phyloP scores from a whole-genome alignment of 345 rosid species.

The Populus ilicifolia region DNA sequence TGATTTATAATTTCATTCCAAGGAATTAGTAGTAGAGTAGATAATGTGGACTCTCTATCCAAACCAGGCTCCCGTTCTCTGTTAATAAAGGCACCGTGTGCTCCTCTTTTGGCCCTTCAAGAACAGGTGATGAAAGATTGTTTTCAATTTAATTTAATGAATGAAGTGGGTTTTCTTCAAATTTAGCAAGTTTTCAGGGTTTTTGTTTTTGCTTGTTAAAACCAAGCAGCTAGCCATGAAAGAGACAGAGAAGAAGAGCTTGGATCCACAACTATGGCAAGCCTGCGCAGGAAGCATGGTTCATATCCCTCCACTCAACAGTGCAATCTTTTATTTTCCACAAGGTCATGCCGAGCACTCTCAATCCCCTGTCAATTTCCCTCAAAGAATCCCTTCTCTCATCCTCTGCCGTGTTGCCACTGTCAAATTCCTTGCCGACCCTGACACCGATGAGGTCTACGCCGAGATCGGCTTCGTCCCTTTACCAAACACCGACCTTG shows the following conservation, averaged over 20 bases:
- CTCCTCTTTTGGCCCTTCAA: neutral
- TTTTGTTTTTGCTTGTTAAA: neutral
- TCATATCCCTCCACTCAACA: slow-evolving; percentile 23
- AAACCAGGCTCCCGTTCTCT: neutral
- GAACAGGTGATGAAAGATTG: neutral
- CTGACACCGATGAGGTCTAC: slow-evolving; percentile 22
- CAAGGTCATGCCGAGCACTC: slow-evolving; percentile 34
- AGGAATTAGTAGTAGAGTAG: neutral
- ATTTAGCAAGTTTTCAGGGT: neutral
- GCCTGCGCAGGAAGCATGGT: slow-evolving; percentile 33
- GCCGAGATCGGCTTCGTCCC: slow-evolving; percentile 21
- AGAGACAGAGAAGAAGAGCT: slow-evolving; percentile 16
- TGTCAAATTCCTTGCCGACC: slow-evolving; percentile 24
- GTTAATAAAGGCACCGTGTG: neutral
- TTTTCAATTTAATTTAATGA: neutral
- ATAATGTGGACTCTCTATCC: neutral
- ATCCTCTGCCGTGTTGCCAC: slow-evolving; percentile 18
- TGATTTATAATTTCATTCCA: neutral
- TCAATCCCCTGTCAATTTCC: slow-evolving; percentile 18
- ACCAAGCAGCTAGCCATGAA: slow-evolving; percentile 32
- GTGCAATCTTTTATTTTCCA: slow-evolving; percentile 25
- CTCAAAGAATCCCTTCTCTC: slow-evolving; percentile 1
- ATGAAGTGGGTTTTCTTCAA: neutral
- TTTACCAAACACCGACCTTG: slow-evolving; percentile 15
- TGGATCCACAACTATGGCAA: slow-evolving; percentile 30